Base-by-base conservation (phyloP, 805 yeast genomes). In the Starmerella riodocensis region DNA sequence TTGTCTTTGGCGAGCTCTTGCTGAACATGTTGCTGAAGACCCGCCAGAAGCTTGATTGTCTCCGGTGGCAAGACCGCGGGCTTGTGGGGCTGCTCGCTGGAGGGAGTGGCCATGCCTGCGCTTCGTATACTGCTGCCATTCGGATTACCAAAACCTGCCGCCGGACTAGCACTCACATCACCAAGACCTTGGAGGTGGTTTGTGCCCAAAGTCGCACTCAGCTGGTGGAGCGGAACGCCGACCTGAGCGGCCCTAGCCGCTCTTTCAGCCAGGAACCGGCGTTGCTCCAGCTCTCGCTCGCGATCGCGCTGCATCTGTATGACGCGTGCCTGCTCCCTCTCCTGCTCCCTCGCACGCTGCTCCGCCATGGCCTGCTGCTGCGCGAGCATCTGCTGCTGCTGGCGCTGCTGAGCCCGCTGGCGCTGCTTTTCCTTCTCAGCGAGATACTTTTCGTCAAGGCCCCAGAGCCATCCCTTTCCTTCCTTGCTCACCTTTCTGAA, bases 401-500 rank as follows among this genome's bases (percentile, higher is more conserved):
- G 51, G 6, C 50, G 32, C 32, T 41, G 43, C 14, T 41, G 16
- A 2, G 58, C 54, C 37, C 72, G 73, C 56, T 74, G 72, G 59
- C 81, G 73, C 34, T 69, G 75, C 45, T 69, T 73, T 54, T 86
- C 96, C 59, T 81, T 74, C 51, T 85, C 95, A 17, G 76, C 76
- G 41, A 81, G 73, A 46, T 77, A 83, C 43, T 74, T 78, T 45
- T 84, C 93, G 61, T 91, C 94, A 29, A 91, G 64, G 3, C 88
- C 88, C 93, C 94, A 88, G 23, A 82, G 62, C 93, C 94, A 86
- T 41, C 94, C 94, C 57, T 80, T 80, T n/a, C 93, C 91, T 51
- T 81, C 91, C 44, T 79, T 78, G 28, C 84, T 74, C 13, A 80
- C 77, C 53, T 80, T 80, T 38, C 73, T 68, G 63, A 88, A 91